These are phyloP conservation scores for Medicago truncatula DNA, from an alignment of 306 rosid genomes.

Conservation along the genomic window DNA sequence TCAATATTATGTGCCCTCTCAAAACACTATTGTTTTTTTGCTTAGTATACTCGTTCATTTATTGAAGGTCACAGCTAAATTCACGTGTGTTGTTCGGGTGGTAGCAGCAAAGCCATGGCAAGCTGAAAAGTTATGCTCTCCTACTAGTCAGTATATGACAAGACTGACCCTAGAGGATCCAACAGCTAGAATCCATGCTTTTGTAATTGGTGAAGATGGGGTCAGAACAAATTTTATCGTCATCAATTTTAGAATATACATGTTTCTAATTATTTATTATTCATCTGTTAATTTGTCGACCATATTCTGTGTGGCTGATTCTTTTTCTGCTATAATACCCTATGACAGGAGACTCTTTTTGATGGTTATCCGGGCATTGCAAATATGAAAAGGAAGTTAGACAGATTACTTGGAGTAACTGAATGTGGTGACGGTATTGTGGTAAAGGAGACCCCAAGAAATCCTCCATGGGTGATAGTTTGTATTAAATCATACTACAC, in stretches of 20 bases:
- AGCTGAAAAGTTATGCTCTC: slow-evolving; percentile 45
- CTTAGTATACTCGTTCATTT: slow-evolving; percentile 26
- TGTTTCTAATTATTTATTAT: slow-evolving; percentile 9
- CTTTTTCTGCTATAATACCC: slow-evolving; percentile 2
- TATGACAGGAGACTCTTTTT: slow-evolving; percentile 59
- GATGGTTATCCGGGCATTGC: slow-evolving; percentile 46
- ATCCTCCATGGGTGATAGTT: slow-evolving; percentile 79
- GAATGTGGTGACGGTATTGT: slow-evolving; percentile 21
- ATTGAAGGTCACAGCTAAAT: slow-evolving; percentile 63
- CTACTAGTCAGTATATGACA: slow-evolving; percentile 49
- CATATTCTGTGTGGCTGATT: neutral
- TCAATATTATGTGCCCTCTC: neutral
- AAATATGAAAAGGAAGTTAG: slow-evolving; percentile 47
- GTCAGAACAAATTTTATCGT: slow-evolving; percentile 44
- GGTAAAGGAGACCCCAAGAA: slow-evolving; percentile 42
- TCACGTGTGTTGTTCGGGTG: slow-evolving; percentile 67
- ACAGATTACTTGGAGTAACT: slow-evolving; percentile 58
- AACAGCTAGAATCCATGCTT: slow-evolving; percentile 78
- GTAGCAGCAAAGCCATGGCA: slow-evolving; percentile 57
- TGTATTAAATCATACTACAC: slow-evolving; percentile 59
- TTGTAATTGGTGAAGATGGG: slow-evolving; percentile 64
- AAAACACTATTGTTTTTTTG: neutral
- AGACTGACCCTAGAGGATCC: slow-evolving; percentile 78
- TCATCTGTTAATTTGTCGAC: neutral
- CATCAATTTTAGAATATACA: slow-evolving; percentile 1